phyloP scores from a whole-genome alignment of 495 filamentous ascomycete species.

The Astrocystis sublimbata region DNA sequence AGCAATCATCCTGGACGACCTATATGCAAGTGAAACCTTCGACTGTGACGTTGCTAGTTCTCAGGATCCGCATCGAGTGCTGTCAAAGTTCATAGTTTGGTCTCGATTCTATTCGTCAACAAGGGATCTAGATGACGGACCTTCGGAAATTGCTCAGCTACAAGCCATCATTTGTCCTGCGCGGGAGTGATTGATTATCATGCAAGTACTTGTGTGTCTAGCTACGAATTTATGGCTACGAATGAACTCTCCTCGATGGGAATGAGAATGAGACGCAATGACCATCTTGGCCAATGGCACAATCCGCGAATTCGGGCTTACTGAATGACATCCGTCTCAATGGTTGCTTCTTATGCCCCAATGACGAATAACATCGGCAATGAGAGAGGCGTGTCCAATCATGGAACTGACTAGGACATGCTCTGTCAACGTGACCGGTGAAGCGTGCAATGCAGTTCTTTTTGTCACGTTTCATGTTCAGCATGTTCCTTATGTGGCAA shows the following conservation, averaged over 20 bases:
- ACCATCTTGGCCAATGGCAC: constrained; percentile 2
- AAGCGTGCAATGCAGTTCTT: constrained; percentile 4
- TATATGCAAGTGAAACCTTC: not conserved
- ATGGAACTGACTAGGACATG: not conserved
- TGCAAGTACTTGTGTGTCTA: not conserved
- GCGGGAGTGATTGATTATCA: not conserved
- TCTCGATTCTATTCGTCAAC: not conserved
- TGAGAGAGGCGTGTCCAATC: not conserved
- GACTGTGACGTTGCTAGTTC: not conserved
- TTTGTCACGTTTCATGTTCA: not conserved
- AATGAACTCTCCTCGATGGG: not conserved
- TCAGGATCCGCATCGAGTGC: not conserved
- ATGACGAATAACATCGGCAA: constrained; percentile 1
- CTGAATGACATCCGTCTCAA: not conserved
- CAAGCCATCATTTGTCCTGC: not conserved
- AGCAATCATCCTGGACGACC: not conserved
- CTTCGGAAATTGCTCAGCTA: not conserved
- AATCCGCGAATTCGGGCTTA: not conserved
- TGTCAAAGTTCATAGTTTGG: not conserved
- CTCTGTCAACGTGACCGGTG: constrained; percentile 9
- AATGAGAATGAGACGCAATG: not conserved
- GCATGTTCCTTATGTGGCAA: not conserved
- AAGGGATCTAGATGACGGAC: not conserved
- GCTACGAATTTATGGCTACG: not conserved
- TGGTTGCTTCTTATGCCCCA: constrained; percentile 1